A percentile compares a stretch with the other conserved stretches of the same genome.
Evolutionary conservation across 139 green algal genomes (phyloP).

Genomic region (Yamagishiella unicocca): DNA sequence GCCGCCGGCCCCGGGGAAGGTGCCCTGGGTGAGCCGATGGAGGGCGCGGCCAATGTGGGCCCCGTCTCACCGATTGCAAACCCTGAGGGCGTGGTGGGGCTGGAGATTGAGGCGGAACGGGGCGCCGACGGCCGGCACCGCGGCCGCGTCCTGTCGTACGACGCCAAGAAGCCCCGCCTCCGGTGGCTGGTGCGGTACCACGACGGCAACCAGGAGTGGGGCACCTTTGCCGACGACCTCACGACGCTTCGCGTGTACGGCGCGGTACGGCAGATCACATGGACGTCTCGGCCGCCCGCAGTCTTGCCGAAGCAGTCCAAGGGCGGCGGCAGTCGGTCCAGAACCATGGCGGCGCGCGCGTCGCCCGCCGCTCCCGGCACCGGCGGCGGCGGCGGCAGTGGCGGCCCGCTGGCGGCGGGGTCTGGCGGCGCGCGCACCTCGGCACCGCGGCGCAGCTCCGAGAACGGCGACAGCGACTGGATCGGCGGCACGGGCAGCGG

Average conservation of each 20-base stretch:
- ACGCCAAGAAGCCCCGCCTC: constrained; percentile 43
- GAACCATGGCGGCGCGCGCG: not conserved
- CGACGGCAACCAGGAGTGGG: constrained; percentile 51
- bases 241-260: constrained; percentile 41
- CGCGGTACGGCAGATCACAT: constrained; percentile 28
- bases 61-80: constrained; percentile 28
- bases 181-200: constrained; percentile 41
- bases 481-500: not conserved
- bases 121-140: constrained; percentile 7
- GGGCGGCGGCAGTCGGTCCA: not conserved
- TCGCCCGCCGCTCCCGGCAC: not conserved
- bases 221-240: constrained; percentile 45
- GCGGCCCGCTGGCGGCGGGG: not conserved
- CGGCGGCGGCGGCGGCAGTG: not conserved
- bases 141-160: constrained; percentile 40
- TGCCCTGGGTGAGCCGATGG: not conserved
- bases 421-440: not conserved
- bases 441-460: not conserved
- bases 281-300: constrained; percentile 36
- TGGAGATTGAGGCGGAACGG: constrained; percentile 41
- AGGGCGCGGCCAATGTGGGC: not conserved
- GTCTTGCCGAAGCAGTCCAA: constrained; percentile 3
- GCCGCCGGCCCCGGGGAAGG: not conserved
- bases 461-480: constrained; percentile 28
- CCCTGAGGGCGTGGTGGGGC: constrained; percentile 37